Base-by-base conservation (phyloP, 306 rosid species). In the Vachellia collinsii region DNA sequence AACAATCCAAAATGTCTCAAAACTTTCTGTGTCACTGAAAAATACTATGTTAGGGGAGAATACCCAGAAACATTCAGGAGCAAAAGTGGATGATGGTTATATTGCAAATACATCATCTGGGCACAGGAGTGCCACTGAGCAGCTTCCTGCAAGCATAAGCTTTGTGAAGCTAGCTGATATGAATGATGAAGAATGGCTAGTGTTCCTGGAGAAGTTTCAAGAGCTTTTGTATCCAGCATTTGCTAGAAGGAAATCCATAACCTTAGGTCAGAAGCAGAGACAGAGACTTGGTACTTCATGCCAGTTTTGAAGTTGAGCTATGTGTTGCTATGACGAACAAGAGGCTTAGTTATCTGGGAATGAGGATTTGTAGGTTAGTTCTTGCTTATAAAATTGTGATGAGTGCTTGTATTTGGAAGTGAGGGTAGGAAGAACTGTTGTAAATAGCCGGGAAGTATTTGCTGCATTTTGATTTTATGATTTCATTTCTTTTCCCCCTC, bases 281-380 rank as follows among this genome's bases (percentile, higher is more conserved):
- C 97, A 82, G 93, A 93, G 99, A 92, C 98, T 95, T 41, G 99
- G 99, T 79, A 95, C 98, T 66, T 95, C 99, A 37, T 95, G 99
- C 98, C 97, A 95, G 92, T 95, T 95, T 93, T 95, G 98, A 94
- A 75, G 83, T 62, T 79, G 89, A 83, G 90, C 79, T 34, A 81
- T 76, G 58, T 65, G 83, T 70, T 77, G 88, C 48, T 83, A 68
- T 58, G 72, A 77, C 80, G 42, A 83, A 80, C 73, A 84, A 86
- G 78, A 86, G 79, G 85, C 78, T 70, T 81, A 82, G 90, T 81
- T 71, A 84, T 88, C 76, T 53, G 85, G 87, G 86, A 80, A 77
- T 77, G 88, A 65, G 83, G 88, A 65, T 81, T 29, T 85, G 83
- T 50, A 67, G 81, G 84, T 29, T 87, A 80, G 61, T 87, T 69